Evolutionary conservation across 148 eudicot species (phyloP).

Genomic region (Rhododendron griersonianum): DNA sequence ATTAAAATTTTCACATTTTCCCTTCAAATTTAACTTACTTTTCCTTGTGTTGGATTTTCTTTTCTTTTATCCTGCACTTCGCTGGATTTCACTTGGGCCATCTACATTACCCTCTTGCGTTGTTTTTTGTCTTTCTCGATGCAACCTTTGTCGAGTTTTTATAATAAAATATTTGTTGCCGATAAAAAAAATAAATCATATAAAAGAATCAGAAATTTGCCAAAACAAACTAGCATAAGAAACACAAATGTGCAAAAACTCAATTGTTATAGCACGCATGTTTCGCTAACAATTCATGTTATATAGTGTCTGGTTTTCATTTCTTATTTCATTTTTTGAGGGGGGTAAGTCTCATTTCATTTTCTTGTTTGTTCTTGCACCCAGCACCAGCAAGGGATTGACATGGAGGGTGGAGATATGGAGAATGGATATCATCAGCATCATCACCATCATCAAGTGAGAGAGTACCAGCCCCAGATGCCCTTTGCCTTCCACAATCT

Average conservation of each 20-base stretch:
- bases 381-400: constrained; percentile 19
- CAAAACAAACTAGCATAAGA: not conserved
- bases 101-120: no score
- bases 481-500: constrained; percentile 28
- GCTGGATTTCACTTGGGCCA: no score
- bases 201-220: not conserved
- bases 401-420: constrained; percentile 16
- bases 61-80: no score
- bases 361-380: not conserved
- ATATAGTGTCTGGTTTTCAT: not conserved
- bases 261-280: not conserved
- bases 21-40: not conserved
- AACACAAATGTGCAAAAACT: not conserved
- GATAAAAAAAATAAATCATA: not conserved
- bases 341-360: not conserved
- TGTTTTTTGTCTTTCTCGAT: no score
- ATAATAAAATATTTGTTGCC: no score
- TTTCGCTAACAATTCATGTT: not conserved
- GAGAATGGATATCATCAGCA: constrained; percentile 19
- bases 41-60: not conserved
- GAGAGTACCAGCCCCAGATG: constrained; percentile 20
- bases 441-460: constrained; percentile 2
- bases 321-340: not conserved
- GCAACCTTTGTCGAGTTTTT: no score
- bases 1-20: not conserved